Conservation (phyloP, 495 filamentous ascomycete genomes). For the Aspergillus funiculosus region DNA sequence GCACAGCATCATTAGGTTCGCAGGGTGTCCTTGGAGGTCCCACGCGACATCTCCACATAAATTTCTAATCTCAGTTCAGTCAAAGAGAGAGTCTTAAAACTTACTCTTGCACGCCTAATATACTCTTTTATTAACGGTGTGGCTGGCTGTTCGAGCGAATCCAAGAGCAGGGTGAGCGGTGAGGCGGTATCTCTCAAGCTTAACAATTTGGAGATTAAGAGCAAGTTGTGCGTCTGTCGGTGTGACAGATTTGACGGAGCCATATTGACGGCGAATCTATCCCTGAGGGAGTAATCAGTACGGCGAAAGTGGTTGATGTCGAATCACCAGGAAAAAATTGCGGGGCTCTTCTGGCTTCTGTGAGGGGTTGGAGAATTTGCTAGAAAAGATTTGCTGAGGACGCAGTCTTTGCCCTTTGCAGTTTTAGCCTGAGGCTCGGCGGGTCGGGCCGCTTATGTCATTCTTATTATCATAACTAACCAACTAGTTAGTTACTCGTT, state of each 20-base stretch:
- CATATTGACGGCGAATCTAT: constrained; percentile 21
- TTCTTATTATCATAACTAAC: too few species aligned
- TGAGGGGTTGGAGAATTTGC: constrained; percentile 18
- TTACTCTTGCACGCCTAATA: constrained; percentile 66
- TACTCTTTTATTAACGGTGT: constrained; percentile 67
- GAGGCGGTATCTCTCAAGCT: constrained; percentile 71
- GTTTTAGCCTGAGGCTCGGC: constrained; percentile 9
- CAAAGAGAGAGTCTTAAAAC: constrained; percentile 5
- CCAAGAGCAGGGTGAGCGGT: constrained; percentile 78
- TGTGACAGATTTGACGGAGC: constrained; percentile 50
- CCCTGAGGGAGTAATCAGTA: not conserved
- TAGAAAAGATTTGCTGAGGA: constrained; percentile 21
- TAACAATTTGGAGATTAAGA: constrained; percentile 79
- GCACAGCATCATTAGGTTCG: too few species aligned
- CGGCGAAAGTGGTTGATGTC: not conserved
- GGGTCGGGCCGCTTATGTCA: constrained; percentile 9
- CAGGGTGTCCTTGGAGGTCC: too few species aligned
- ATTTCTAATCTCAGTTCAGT: too few species aligned
- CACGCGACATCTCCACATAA: too few species aligned
- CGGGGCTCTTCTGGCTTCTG: constrained; percentile 11
- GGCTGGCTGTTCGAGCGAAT: constrained; percentile 78
- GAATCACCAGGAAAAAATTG: not conserved
- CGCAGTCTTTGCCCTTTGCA: constrained; percentile 1
- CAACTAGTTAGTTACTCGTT: too few species aligned
- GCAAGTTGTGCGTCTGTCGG: constrained; percentile 76